Conservation (phyloP, 805 yeast genomes). For the Nakazawaea populi region DNA sequence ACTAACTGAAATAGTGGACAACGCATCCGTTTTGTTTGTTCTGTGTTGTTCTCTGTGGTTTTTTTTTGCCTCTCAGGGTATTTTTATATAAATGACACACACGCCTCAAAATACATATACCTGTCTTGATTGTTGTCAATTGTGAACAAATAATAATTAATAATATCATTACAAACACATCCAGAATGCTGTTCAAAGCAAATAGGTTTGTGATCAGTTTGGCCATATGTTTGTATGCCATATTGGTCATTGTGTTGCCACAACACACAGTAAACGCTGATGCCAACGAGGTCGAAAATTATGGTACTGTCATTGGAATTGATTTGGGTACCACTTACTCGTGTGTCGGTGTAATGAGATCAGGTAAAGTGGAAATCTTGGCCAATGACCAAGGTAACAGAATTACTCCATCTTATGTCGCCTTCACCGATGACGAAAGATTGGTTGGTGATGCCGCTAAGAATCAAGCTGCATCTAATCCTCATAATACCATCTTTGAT, state of each 20-base stretch:
- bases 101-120: no score
- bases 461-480: conserved; percentile 98
- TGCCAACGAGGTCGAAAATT: conserved; percentile 33
- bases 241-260: conserved; percentile 13
- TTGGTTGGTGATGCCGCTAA: conserved; percentile 97
- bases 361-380: conserved; percentile 88
- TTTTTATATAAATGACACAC: no score
- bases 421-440: conserved; percentile 93
- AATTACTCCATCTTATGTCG: conserved; percentile 95
- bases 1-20: no score
- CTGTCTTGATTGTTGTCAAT: no score
- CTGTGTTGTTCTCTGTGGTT: no score
- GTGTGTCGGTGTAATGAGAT: conserved; percentile 85
- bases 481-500: conserved; percentile 87
- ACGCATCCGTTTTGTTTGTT: no score
- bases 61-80: no score
- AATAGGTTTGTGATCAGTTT: conserved; percentile 8
- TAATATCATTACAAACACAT: neutral
- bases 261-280: conserved; percentile 6
- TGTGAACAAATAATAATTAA: no score
- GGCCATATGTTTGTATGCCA: conserved; percentile 12
- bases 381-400: conserved; percentile 99
- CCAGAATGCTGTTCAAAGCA: conserved; percentile 8
- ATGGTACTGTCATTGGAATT: conserved; percentile 78
- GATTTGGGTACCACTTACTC: conserved; percentile 98